Conservation (phyloP, 2,329 filamentous ascomycete species). For the Calonectria pteridis region DNA sequence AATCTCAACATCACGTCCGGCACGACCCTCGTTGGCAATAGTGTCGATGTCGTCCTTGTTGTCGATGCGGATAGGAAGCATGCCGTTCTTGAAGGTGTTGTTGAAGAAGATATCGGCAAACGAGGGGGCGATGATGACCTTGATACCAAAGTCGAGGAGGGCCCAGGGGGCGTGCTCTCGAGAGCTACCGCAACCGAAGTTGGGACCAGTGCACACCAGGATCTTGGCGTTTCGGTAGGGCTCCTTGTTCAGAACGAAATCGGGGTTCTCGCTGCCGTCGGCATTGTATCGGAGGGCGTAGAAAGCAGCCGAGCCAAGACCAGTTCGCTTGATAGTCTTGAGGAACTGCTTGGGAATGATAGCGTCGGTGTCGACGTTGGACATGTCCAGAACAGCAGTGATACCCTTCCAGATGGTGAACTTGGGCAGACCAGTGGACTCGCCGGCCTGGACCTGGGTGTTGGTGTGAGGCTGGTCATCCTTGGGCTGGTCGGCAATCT, state of each 20-base stretch:
- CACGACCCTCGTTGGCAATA: conserved; percentile 81
- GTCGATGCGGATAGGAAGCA: conserved; percentile 86
- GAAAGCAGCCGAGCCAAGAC: conserved; percentile 90
- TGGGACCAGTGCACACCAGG: conserved; percentile 88
- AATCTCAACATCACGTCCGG: conserved; percentile 87
- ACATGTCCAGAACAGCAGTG: conserved; percentile 86
- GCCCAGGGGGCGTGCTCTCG: conserved; percentile 98
- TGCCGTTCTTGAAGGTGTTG: conserved; percentile 99
- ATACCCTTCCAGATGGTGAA: conserved; percentile 89
- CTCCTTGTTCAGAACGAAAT: conserved; percentile 91
- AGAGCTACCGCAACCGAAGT: conserved; percentile 94
- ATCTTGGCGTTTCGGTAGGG: conserved; percentile 89
- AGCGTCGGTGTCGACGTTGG: conserved; percentile 98
- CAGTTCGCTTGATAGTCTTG: conserved; percentile 98
- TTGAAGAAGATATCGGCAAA: conserved; percentile 90
- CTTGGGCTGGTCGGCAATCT: conserved; percentile 69
- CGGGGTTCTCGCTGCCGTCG: conserved; percentile 79
- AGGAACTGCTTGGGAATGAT: conserved; percentile 99
- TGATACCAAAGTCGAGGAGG: conserved; percentile 95
- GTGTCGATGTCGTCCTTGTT: conserved; percentile 75
- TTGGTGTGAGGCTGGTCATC: conserved; percentile 77
- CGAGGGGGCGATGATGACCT: conserved; percentile 89
- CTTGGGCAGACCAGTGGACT: conserved; percentile 78
- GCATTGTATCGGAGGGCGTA: conserved; percentile 83
- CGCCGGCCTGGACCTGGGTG: conserved; percentile 58